phyloP scores from a whole-genome alignment of 768 basidiomycete genomes.

The Suillus subluteus region DNA sequence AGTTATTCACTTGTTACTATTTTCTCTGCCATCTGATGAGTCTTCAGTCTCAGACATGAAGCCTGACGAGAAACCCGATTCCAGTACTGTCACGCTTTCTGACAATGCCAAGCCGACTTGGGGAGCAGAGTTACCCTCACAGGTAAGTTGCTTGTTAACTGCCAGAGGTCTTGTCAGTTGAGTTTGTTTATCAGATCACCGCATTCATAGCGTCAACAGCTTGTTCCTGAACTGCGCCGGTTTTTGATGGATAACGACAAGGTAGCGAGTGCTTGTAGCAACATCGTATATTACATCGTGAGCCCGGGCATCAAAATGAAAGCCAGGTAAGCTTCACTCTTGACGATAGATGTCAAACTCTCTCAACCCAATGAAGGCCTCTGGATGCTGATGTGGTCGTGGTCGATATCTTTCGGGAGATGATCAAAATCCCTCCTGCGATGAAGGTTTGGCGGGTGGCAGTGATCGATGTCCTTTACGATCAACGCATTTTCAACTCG shows the following conservation, averaged over 20 bases:
- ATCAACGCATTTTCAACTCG: slow-evolving; percentile 86
- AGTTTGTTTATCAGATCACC: slow-evolving; percentile 57
- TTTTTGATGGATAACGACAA: slow-evolving; percentile 87
- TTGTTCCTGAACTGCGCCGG: slow-evolving; percentile 74
- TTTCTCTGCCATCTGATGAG: slow-evolving; percentile 9
- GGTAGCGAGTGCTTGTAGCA: slow-evolving; percentile 75
- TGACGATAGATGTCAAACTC: neutral
- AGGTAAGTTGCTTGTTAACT: slow-evolving; percentile 20
- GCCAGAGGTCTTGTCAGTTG: slow-evolving; percentile 12
- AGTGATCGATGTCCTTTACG: slow-evolving; percentile 81
- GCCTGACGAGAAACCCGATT: slow-evolving; percentile 64
- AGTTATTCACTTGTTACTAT: slow-evolving; percentile 10
- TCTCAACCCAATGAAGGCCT: slow-evolving; percentile 50
- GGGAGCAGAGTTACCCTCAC: slow-evolving; percentile 32
- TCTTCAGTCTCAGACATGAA: slow-evolving; percentile 41
- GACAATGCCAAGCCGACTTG: slow-evolving; percentile 33
- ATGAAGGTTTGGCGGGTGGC: slow-evolving; percentile 85
- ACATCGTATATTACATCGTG: slow-evolving; percentile 84
- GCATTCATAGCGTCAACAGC: slow-evolving; percentile 68
- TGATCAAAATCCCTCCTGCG: slow-evolving; percentile 76
- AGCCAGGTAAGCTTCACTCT: slow-evolving; percentile 52
- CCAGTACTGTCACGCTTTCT: slow-evolving; percentile 44
- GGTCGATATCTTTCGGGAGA: slow-evolving; percentile 72
- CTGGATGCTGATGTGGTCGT: slow-evolving; percentile 75
- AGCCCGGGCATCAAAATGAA: slow-evolving; percentile 80